Evolutionary conservation across 2,329 filamentous ascomycete genomes (phyloP).

Genomic region (Neospermospora avenae): DNA sequence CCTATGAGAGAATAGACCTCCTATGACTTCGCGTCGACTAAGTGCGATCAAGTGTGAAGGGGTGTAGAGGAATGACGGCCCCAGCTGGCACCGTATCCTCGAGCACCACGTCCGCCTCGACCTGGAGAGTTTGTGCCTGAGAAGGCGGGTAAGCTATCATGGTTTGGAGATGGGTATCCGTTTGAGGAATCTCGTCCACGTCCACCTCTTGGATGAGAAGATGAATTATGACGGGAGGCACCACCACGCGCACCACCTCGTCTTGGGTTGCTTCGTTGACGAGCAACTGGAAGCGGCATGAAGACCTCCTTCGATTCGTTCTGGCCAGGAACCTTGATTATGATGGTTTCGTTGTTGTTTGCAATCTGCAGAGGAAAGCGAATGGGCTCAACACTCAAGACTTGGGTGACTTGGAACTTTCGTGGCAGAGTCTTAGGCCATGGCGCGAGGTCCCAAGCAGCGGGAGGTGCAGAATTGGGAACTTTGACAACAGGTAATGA

Average conservation of each 20-base stretch:
- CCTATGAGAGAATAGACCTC: slow-evolving; percentile 1
- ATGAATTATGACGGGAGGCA: slow-evolving; percentile 26
- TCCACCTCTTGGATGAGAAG: slow-evolving; percentile 30
- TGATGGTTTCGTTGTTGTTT: slow-evolving; percentile 38
- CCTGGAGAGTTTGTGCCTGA: slow-evolving; percentile 23
- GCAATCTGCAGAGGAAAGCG: slow-evolving; percentile 39
- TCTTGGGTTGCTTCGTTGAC: slow-evolving; percentile 35
- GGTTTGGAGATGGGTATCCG: slow-evolving; percentile 25
- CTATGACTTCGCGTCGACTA: slow-evolving; percentile 8
- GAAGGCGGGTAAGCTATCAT: slow-evolving; percentile 25
- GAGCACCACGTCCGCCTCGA: slow-evolving; percentile 25
- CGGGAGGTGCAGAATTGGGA: slow-evolving; percentile 59
- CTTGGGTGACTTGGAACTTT: slow-evolving; percentile 46
- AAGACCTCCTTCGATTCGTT: slow-evolving; percentile 40
- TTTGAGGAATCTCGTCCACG: slow-evolving; percentile 31
- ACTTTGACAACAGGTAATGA: slow-evolving; percentile 69
- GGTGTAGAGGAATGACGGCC: slow-evolving; percentile 30
- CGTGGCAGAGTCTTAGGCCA: slow-evolving; percentile 53
- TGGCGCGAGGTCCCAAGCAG: slow-evolving; percentile 59
- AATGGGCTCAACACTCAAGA: slow-evolving; percentile 45
- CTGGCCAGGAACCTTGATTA: slow-evolving; percentile 47
- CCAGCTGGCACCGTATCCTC: slow-evolving; percentile 30
- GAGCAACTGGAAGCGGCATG: slow-evolving; percentile 31
- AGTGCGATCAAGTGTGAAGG: slow-evolving; percentile 29
- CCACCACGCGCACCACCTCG: slow-evolving; percentile 29